A percentile compares a stretch with the other conserved stretches of the same genome.
These are phyloP conservation scores for Sporothrix sp. DNA, from an alignment of 2,329 filamentous ascomycete genomes.

Conservation along the genomic window DNA sequence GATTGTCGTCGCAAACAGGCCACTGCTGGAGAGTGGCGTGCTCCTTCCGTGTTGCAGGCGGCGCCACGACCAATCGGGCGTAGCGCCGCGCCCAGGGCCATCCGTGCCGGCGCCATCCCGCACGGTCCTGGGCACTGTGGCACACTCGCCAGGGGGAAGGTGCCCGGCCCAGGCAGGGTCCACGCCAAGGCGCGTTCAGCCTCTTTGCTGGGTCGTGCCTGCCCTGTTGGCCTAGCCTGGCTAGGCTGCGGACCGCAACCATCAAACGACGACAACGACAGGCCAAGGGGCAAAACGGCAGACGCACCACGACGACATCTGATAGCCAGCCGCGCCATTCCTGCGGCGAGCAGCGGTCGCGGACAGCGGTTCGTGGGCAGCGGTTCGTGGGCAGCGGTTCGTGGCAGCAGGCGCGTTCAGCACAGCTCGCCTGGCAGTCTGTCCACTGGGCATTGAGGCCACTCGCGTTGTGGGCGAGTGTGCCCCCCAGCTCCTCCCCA, in stretches of 20 bases:
- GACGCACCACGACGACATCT: not conserved
- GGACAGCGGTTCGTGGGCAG: no score
- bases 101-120: slow-evolving; percentile 5
- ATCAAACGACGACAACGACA: not conserved
- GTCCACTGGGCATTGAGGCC: no score
- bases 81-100: not conserved
- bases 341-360: no score
- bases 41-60: not conserved
- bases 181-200: not conserved
- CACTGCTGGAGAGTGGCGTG: slow-evolving; percentile 6
- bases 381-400: no score
- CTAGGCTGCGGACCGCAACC: not conserved
- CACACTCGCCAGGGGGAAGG: not conserved
- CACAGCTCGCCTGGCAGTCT: no score
- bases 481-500: not conserved
- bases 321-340: not conserved
- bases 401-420: no score
- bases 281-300: not conserved
- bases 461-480: no score
- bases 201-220: no score
- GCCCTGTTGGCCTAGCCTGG: no score
- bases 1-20: not conserved
- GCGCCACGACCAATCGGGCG: not conserved
- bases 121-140: slow-evolving; percentile 5
- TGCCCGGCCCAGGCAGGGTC: not conserved